These are phyloP conservation scores for Rhexocercosporidium sp. DNA, from an alignment of 2,329 filamentous ascomycete genomes.

Conservation along the genomic window DNA sequence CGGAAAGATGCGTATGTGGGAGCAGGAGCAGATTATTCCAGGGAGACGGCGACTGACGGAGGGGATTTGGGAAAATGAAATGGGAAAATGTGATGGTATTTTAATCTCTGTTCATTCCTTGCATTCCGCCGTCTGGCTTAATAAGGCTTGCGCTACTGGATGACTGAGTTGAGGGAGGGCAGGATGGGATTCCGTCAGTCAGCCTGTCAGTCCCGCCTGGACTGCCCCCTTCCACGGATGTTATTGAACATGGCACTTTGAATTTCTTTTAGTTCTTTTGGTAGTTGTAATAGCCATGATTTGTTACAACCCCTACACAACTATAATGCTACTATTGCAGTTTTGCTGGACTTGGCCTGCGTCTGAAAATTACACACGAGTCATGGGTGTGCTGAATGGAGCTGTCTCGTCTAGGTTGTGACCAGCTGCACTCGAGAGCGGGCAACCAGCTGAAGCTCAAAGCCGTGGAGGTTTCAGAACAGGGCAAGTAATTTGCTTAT, in stretches of 20 bases:
- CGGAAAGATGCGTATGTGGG: background rate
- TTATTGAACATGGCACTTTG: no score
- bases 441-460: no score
- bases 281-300: no score
- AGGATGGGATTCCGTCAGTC: no score
- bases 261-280: no score
- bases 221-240: background rate
- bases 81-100: background rate
- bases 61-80: background rate
- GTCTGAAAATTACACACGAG: background rate
- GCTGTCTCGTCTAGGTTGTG: no score
- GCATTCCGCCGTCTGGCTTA: background rate
- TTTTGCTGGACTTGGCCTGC: background rate
- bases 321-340: background rate
- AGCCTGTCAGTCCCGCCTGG: background rate
- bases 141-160: constrained; percentile 4
- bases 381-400: background rate
- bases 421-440: no score
- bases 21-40: background rate
- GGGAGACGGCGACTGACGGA: background rate
- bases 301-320: no score
- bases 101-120: background rate
- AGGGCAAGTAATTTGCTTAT: no score
- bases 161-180: background rate
- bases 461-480: no score